Percentiles rank a stretch among this genome's conserved stretches.
Conservation (phyloP, 108 stramenopile species). For the Cyclostephanos tholiformis region DNA sequence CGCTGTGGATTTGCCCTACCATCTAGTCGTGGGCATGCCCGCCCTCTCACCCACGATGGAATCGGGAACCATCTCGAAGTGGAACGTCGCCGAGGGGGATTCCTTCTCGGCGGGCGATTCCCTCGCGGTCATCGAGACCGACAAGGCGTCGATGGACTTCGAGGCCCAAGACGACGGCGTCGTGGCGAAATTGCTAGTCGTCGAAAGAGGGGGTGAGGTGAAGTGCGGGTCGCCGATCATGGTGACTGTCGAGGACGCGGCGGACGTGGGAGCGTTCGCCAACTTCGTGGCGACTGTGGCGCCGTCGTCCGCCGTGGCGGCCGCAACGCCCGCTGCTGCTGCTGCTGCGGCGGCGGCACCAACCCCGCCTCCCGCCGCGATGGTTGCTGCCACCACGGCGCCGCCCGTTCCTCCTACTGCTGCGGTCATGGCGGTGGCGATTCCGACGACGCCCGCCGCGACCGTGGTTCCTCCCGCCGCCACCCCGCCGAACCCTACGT, state of each 20-base stretch:
- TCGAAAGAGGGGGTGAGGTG: constrained; percentile 78
- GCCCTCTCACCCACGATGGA: constrained; percentile 96
- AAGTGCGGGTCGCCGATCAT: constrained; percentile 80
- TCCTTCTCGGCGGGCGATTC: constrained; percentile 90
- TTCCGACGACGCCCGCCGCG: constrained; percentile 24
- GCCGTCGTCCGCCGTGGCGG: constrained; percentile 27
- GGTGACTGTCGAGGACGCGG: constrained; percentile 86
- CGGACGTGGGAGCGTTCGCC: constrained; percentile 86
- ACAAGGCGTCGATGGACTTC: constrained; percentile 98
- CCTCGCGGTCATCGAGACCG: constrained; percentile 96
- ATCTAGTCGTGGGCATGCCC: constrained; percentile 93
- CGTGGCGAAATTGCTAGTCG: constrained; percentile 71
- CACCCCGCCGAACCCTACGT: constrained; percentile 34
- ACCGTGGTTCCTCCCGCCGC: constrained; percentile 30
- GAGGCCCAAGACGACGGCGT: constrained; percentile 96
- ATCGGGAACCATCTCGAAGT: constrained; percentile 85
- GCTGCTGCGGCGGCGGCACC: constrained; percentile 24
- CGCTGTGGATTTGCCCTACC: constrained; percentile 68
- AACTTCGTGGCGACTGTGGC: constrained; percentile 68
- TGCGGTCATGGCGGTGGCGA: constrained; percentile 19
- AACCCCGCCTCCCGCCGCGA: constrained; percentile 20
- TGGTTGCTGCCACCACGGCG: constrained; percentile 15
- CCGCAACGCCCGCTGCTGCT: constrained; percentile 29
- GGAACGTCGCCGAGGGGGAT: constrained; percentile 88
- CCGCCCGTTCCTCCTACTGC: constrained; percentile 20